Conservation (phyloP, 2,329 filamentous ascomycete genomes). For the Epichloe baconii region DNA sequence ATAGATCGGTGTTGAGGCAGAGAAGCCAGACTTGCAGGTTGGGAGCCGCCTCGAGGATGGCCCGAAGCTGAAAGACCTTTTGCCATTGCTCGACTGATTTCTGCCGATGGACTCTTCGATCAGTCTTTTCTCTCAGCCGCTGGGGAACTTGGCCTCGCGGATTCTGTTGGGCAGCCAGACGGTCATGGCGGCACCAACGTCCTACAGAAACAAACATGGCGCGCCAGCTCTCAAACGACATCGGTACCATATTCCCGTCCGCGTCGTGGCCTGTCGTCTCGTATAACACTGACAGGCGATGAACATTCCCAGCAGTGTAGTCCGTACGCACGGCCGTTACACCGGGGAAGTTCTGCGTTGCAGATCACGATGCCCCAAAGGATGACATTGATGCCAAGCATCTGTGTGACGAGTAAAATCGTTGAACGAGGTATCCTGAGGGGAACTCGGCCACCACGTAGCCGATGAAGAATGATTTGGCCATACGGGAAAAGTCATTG, state of each 20-base stretch:
- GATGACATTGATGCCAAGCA: conserved; percentile 20
- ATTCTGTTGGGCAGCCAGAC: conserved; percentile 28
- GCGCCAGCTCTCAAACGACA: conserved; percentile 28
- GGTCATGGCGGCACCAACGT: conserved; percentile 28
- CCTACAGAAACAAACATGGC: conserved; percentile 41
- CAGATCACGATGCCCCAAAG: conserved; percentile 26
- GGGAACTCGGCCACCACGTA: conserved; percentile 17
- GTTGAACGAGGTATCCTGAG: conserved; percentile 20
- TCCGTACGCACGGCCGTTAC: conserved; percentile 27
- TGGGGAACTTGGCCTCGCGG: conserved; percentile 11
- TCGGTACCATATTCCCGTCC: conserved; percentile 23
- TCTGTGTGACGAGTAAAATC: conserved; percentile 19
- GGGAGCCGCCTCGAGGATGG: conserved; percentile 26
- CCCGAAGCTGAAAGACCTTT: conserved; percentile 25
- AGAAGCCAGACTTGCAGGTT: conserved; percentile 31
- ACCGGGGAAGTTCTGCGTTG: conserved; percentile 25
- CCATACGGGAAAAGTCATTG: conserved; percentile 20
- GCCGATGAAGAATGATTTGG: conserved; percentile 18
- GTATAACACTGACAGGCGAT: conserved; percentile 30
- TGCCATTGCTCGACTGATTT: conserved; percentile 29
- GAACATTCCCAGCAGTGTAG: conserved; percentile 28
- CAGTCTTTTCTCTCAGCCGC: conserved; percentile 15
- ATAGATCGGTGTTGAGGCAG: conserved; percentile 13
- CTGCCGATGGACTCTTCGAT: conserved; percentile 46
- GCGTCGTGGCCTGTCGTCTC: conserved; percentile 29